Evolutionary conservation across 2,329 filamentous ascomycete species (phyloP).

Genomic region (Sarocladiaceae sp.): DNA sequence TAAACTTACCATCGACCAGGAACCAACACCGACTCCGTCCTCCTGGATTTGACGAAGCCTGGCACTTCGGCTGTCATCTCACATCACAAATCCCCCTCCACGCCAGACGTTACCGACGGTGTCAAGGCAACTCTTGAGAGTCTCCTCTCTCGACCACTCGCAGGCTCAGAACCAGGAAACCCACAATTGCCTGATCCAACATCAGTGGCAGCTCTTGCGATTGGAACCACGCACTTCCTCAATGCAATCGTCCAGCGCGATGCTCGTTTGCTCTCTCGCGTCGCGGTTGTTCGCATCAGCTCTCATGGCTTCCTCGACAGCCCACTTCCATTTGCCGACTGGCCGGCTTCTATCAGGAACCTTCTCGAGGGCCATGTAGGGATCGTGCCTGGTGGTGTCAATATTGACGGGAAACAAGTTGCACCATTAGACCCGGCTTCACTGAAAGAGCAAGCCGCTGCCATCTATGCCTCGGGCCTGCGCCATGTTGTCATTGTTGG

Average conservation of each 20-base stretch:
- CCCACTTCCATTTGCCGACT: conserved; percentile 40
- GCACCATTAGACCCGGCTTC: conserved; percentile 28
- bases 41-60: conserved; percentile 34
- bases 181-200: conserved; percentile 20
- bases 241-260: conserved; percentile 43
- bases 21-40: conserved; percentile 48
- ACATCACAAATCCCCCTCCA: conserved; percentile 44
- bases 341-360: conserved; percentile 30
- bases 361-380: conserved; percentile 35
- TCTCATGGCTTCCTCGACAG: conserved; percentile 36
- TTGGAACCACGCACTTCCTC: conserved; percentile 45
- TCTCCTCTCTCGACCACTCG: conserved; percentile 26
- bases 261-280: conserved; percentile 32
- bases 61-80: conserved; percentile 36
- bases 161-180: conserved; percentile 17
- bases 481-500: conserved; percentile 35
- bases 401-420: conserved; percentile 43
- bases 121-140: conserved; percentile 38
- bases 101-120: conserved; percentile 42
- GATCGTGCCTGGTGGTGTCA: conserved; percentile 39
- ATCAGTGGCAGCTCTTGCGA: conserved; percentile 41
- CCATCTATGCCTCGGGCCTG: conserved; percentile 30
- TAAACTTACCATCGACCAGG: not conserved
- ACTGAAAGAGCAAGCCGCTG: conserved; percentile 25
- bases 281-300: conserved; percentile 40